These are phyloP conservation scores for Colletotrichum sojae DNA, from an alignment of 2,329 filamentous ascomycete species.

Conservation along the genomic window DNA sequence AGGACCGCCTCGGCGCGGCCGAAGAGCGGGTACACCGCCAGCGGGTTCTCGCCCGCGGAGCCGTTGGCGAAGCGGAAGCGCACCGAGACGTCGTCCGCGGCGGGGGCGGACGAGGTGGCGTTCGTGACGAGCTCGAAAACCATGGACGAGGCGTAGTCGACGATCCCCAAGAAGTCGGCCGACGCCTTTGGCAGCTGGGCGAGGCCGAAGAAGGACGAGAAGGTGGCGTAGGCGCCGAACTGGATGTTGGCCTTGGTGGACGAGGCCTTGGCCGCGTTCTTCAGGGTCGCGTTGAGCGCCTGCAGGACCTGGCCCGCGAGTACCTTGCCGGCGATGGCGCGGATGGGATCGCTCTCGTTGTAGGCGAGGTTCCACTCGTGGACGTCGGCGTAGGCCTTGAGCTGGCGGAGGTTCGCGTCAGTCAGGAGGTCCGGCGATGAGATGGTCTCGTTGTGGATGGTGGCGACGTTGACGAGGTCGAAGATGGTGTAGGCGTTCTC, in stretches of 20 bases:
- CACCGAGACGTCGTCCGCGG: slow-evolving; percentile 64
- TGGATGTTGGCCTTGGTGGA: slow-evolving; percentile 68
- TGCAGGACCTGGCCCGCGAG: slow-evolving; percentile 69
- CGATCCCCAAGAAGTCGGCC: slow-evolving; percentile 79
- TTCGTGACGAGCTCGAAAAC: slow-evolving; percentile 79
- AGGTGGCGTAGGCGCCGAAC: slow-evolving; percentile 73
- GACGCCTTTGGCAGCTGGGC: slow-evolving; percentile 65
- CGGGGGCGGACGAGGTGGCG: slow-evolving; percentile 62
- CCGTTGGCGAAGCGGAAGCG: slow-evolving; percentile 75
- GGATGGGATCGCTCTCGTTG: slow-evolving; percentile 78
- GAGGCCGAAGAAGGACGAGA: slow-evolving; percentile 75
- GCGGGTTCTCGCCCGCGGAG: slow-evolving; percentile 66
- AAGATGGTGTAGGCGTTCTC: slow-evolving; percentile 75
- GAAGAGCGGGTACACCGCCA: slow-evolving; percentile 69
- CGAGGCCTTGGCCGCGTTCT: slow-evolving; percentile 49
- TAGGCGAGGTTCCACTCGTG: slow-evolving; percentile 89
- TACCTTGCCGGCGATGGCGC: slow-evolving; percentile 70
- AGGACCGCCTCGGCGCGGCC: slow-evolving; percentile 70
- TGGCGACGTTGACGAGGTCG: slow-evolving; percentile 72
- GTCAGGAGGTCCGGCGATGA: slow-evolving; percentile 73
- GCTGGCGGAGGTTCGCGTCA: slow-evolving; percentile 69
- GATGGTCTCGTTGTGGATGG: slow-evolving; percentile 74
- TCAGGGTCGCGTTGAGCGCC: slow-evolving; percentile 66
- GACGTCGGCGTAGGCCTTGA: slow-evolving; percentile 80
- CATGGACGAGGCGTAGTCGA: slow-evolving; percentile 89